phyloP scores from a whole-genome alignment of 371 early-diverging fungal species.

The Zopfochytrium polystomum region DNA sequence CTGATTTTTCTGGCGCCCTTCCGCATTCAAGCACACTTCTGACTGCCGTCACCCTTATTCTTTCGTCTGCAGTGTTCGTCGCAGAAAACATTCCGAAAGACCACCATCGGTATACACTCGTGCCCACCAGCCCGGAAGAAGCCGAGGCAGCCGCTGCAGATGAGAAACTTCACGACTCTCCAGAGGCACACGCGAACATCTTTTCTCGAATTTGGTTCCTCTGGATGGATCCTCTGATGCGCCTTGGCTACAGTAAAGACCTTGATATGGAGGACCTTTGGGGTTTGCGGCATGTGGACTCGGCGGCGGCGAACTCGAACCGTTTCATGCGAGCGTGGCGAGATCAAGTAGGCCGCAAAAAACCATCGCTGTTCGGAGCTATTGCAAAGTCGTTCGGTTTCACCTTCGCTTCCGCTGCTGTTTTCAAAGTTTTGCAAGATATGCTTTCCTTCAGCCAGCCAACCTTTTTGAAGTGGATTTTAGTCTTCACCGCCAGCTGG shows the following conservation, averaged over 20 bases:
- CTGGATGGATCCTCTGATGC: slow-evolving; percentile 91
- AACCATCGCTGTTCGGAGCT: slow-evolving; percentile 71
- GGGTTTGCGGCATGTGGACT: slow-evolving; percentile 64
- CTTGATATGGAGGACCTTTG: slow-evolving; percentile 79
- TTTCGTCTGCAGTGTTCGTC: slow-evolving; percentile 57
- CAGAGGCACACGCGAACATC: slow-evolving; percentile 81
- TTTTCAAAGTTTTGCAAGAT: slow-evolving; percentile 81
- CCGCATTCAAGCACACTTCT: slow-evolving; percentile 33
- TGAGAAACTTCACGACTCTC: slow-evolving; percentile 34
- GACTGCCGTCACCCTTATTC: slow-evolving; percentile 32
- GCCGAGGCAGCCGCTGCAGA: neutral
- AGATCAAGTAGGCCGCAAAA: slow-evolving; percentile 60
- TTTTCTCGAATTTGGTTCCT: slow-evolving; percentile 79
- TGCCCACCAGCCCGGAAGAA: slow-evolving; percentile 30
- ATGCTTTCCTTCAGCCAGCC: slow-evolving; percentile 84
- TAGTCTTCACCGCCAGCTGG: slow-evolving; percentile 43
- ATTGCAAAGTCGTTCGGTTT: slow-evolving; percentile 62
- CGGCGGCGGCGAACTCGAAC: slow-evolving; percentile 60
- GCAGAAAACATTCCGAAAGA: slow-evolving; percentile 62
- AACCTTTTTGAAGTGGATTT: slow-evolving; percentile 65
- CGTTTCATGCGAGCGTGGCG: slow-evolving; percentile 71
- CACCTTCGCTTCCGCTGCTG: slow-evolving; percentile 64
- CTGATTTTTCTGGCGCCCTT: too few species aligned
- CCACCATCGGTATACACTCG: slow-evolving; percentile 55
- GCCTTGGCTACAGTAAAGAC: slow-evolving; percentile 72